A percentile compares a stretch with the other conserved stretches of the same genome.
These are phyloP conservation scores for sorghum (Sorghum bicolor) DNA, from an alignment of 176 grass and related monocot genomes.

Conservation along the genomic window Sorghum_bicolor_NCBIv3 NC_012870.2:21895501-21896000, in stretches of 20 bases:
- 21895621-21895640: conserved; percentile 58
- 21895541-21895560: background rate
- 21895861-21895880: background rate
- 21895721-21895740: background rate
- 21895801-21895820: conserved; percentile 30
- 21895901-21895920: conserved; percentile 71
- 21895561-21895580: background rate
- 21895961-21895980: background rate
- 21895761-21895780: background rate
- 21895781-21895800: conserved; percentile 15
- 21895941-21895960: background rate
- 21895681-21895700: conserved; percentile 69
- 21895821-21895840: background rate
- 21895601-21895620: background rate
- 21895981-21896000: background rate
- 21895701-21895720: conserved; percentile 10
- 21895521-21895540: background rate
- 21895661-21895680: conserved; percentile 82
- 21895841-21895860: conserved; percentile 25
- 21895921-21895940: conserved; percentile 46
- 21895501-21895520: background rate
- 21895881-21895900: conserved; percentile 55
- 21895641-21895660: conserved; percentile 45
- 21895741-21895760: background rate
- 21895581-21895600: background rate